Evolutionary conservation across 140 eudicot species (phyloP).

Genomic region (Bidens hawaiensis): DNA sequence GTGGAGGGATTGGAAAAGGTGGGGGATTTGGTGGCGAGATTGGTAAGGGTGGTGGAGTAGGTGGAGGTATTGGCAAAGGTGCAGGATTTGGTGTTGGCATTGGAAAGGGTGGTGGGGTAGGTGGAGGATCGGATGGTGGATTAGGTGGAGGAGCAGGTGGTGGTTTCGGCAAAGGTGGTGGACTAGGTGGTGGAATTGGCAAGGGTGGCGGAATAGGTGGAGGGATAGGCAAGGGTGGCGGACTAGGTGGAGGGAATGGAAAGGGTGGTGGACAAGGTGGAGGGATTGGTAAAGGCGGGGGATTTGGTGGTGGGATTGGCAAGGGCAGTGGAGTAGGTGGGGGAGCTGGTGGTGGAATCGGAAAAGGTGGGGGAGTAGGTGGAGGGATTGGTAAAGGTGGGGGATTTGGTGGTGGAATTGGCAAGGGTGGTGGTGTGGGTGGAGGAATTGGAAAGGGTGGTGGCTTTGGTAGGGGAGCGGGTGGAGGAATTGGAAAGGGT

Average conservation of each 20-base stretch:
- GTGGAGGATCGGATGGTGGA: not conserved
- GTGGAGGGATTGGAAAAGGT: not conserved
- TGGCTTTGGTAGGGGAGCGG: not conserved
- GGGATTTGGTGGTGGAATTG: not conserved
- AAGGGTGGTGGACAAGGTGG: not conserved
- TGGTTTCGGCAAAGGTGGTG: not conserved
- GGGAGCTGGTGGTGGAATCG: not conserved
- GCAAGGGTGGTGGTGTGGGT: too few species aligned
- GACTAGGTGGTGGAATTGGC: not conserved
- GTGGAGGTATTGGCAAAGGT: not conserved
- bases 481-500: not conserved
- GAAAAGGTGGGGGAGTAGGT: too few species aligned
- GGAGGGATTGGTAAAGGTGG: not conserved
- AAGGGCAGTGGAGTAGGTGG: not conserved
- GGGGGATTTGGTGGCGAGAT: not conserved
- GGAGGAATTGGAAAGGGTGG: not conserved
- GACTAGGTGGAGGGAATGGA: not conserved
- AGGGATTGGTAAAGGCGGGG: not conserved
- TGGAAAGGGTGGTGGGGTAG: not conserved
- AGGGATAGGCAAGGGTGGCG: not conserved
- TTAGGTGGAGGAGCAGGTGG: not conserved
- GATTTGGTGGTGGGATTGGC: not conserved
- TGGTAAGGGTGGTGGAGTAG: not conserved
- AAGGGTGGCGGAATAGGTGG: not conserved
- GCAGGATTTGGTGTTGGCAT: not conserved